Base-by-base conservation (phyloP, 2,329 filamentous ascomycete genomes). In the Dactylellina parvicollis region DNA sequence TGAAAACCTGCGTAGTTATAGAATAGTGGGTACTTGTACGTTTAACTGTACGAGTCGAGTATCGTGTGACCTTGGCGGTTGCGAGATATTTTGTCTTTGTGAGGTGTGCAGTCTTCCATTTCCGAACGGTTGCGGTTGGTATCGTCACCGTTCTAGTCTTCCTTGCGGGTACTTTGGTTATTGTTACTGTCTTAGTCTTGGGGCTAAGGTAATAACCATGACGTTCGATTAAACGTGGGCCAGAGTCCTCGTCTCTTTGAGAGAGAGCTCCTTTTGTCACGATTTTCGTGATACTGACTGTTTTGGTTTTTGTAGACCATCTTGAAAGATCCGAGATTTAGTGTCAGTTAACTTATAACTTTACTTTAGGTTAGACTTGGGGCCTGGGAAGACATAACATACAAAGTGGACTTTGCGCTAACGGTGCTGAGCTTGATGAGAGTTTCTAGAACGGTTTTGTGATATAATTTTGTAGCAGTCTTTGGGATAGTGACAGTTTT, bases 1-100 rank as follows among this genome's bases (percentile, higher is more conserved):
- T 54, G 30, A 54, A 12, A 20, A 22, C 9, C 28, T 22, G 16
- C 4, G 49, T 54, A 9, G 49, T 16, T 9, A 34, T 24, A 34
- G 49, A 54, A 22, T 54, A 54, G 22, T 20, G n/a, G 4, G 28
- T 54, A 8, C 18, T 54, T 4, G 49, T 54, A 34, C 28, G 30
- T 8, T 14, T 54, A 20, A 30, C 20, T 8, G 49, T 36, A 54
- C 3, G 26, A 10, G 49, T 54, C 3, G 49, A 36, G 3, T 22
- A 54, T 10, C 16, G 12, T 4, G 49, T 54, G 10, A 24, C 24
- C 28, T 36, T 8, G 2, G 49, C 49, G 16, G 49, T 36, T 3
- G 18, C 30, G 3, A 5, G 14, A 22, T 32, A 34, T 38, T 34
- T 54, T 12, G 49, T 54, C 28, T 7, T 34, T 20, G 16, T 22